Evolutionary conservation across 257 asterid species (phyloP), one percentile per base, ranked within the genome.

Genomic region (Solanum neorickii): DNA sequence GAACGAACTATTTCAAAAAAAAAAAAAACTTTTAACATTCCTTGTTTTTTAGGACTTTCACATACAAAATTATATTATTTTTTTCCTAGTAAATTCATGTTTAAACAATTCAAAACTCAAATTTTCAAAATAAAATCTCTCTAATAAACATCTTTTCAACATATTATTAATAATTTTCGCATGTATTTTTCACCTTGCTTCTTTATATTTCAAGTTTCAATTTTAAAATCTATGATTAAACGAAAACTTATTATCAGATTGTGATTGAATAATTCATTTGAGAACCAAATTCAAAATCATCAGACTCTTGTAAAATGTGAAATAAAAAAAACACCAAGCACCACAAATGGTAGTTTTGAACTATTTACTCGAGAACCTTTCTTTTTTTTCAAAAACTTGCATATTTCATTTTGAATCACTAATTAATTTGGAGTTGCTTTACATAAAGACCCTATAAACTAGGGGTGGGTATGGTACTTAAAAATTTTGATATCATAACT

Each of bases 241-340:
- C 2, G 14, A 0, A 5, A 16, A 9, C 0, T 16, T 3, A 46
- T 3, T 2, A 8, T 23, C 3, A 62, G 8, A 0, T 62, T n/a
- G 1, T 27, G 46, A 42, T 72, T 33, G 44, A 70, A 8, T 69
- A 29, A 69, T 31, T 20, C 41, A 72, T 23, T 29, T 1, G 23
- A 69, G 12, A 23, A 4, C 1, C 20, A 1, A 47, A 47, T 49
- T 49, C 3, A 49, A 49, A 49, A 49, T 14, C 15, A 49, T 49
- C 3, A 3, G 1, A 47, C 8, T 49, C 7, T 3, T 5, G 7
- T 35, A 35, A 47, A 47, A 47, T 47, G 20, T 47, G 59, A 47
- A 47, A 47, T 47, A 47, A 47, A 47, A 46, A 47, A 47, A 47
- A 13, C 2, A 47, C 20, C 46, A 3, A 23, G 25, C 25, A 72